Evolutionary conservation across 306 rosid species (phyloP), one percentile per base, ranked within the genome.

Genomic region (Fragaria ananassa): DNA sequence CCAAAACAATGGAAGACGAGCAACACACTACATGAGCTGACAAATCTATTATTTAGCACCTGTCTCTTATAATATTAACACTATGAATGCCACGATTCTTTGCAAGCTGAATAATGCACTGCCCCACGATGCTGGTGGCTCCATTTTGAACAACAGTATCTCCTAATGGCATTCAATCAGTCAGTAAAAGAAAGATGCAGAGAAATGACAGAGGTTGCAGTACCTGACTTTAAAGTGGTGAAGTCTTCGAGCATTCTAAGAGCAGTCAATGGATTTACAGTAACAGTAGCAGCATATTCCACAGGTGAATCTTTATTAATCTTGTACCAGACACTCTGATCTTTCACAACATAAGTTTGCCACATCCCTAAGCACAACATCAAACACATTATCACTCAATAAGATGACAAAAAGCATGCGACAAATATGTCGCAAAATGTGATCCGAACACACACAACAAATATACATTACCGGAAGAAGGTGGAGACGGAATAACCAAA

Each of bases 41-140:
- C 63, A 71, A 76, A 71, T 76, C 64, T 23, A 74, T 74, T 9
- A 23, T 75, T 53, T 73, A 73, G 85, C 78, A 92, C 98, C 98
- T 94, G 85, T 94, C 95, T 80, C 98, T 83, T 68, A 90, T 82
- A 74, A 94, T 84, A 61, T 92, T 94, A 31, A 94, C 81, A 76
- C 78, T 94, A 61, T 83, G 91, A 84, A 94, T 84, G 74, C 95
- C 93, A 29, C 87, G 95, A 50, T 78, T 68, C 50, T 68, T 79
- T 29, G 98, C 97, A 80, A 94, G 88, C 92, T 94, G 98, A 90
- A 94, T 90, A 64, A 91, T 83, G 77, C 98, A 94, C 83, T 90
- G 95, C 64, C 98, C 98, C 75, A 94, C 98, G 74, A 94, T 92
- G 92, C 98, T 91, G 56, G 97, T 92, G 10, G 98, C 93, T 80